Evolutionary conservation across 768 basidiomycete species (phyloP).

Genomic region (Leccinum boreale): DNA sequence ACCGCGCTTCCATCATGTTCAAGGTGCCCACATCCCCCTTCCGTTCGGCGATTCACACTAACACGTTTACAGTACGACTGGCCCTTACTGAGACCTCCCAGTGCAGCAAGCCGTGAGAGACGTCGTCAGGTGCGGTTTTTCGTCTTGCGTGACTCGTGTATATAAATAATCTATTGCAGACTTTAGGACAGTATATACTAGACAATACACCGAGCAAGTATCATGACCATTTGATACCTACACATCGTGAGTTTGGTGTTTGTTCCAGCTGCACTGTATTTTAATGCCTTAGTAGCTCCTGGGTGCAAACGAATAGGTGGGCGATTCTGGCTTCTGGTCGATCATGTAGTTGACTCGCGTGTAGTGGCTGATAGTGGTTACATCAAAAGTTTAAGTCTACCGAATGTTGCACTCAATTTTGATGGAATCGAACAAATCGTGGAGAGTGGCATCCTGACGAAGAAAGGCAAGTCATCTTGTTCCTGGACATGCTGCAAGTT

Average conservation of each 20-base stretch:
- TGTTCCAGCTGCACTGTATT: neutral
- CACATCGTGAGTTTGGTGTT: conserved; percentile 39
- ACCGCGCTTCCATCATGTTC: conserved; percentile 50
- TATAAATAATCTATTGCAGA: conserved; percentile 25
- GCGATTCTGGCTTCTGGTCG: neutral
- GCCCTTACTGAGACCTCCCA: conserved; percentile 12
- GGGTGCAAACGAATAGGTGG: conserved; percentile 54
- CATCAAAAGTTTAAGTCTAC: conserved; percentile 19
- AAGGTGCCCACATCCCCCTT: conserved; percentile 28
- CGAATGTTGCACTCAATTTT: conserved; percentile 25
- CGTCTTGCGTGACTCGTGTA: no score
- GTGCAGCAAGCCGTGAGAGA: conserved; percentile 8
- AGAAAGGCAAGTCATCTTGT: conserved; percentile 13
- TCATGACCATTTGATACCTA: conserved; percentile 45
- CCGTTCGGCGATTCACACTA: neutral
- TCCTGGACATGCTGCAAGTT: neutral
- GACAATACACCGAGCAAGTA: conserved; percentile 47
- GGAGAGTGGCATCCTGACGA: conserved; percentile 23
- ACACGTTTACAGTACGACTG: conserved; percentile 17
- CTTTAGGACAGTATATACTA: conserved; percentile 44
- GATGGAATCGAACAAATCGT: conserved; percentile 20
- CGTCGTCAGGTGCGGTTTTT: conserved; percentile 9
- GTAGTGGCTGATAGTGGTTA: conserved; percentile 30
- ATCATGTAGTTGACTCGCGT: neutral
- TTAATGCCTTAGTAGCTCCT: conserved; percentile 35